These are phyloP conservation scores for Mortierella alpina DNA, from an alignment of 192 early-diverging fungal genomes.

Conservation along the genomic window DNA sequence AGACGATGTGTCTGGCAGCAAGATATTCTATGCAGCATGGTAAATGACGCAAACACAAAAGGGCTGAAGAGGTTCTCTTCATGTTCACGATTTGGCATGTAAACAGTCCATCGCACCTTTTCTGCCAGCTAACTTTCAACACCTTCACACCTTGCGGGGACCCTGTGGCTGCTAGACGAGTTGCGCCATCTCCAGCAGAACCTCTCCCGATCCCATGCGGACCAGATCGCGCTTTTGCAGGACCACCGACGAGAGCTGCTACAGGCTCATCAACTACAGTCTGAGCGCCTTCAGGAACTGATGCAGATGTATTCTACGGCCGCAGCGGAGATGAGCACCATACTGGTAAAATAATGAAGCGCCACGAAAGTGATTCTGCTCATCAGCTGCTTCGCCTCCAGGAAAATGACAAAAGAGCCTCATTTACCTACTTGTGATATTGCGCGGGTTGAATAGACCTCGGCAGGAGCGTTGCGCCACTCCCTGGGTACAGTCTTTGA, in stretches of 20 bases:
- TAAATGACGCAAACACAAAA: not conserved
- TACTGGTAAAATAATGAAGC: slow-evolving; percentile 8
- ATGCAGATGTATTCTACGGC: slow-evolving; percentile 10
- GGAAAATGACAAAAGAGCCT: not conserved
- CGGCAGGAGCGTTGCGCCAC: slow-evolving; percentile 1
- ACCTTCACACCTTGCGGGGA: too few species aligned
- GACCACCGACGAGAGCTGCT: slow-evolving; percentile 9
- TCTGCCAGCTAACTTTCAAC: not conserved
- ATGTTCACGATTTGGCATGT: slow-evolving; percentile 3
- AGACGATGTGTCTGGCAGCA: slow-evolving; percentile 53
- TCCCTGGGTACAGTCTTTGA: not conserved
- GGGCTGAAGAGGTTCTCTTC: not conserved
- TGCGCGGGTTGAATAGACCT: not conserved
- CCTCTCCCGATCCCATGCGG: slow-evolving; percentile 13
- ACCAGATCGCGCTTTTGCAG: slow-evolving; percentile 13
- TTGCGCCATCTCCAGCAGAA: slow-evolving; percentile 19
- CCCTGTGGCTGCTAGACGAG: slow-evolving; percentile 12
- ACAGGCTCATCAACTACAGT: slow-evolving; percentile 23
- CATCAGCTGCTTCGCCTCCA: too few species aligned
- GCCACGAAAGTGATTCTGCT: not conserved
- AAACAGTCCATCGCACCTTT: too few species aligned
- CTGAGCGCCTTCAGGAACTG: not conserved
- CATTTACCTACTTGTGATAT: not conserved
- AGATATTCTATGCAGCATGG: slow-evolving; percentile 49
- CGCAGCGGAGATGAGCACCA: slow-evolving; percentile 1